A percentile compares a stretch with the other conserved stretches of the same genome.
These are phyloP conservation scores for Fagopyrum homotropicum DNA, from an alignment of 148 eudicot genomes.

Conservation along the genomic window DNA sequence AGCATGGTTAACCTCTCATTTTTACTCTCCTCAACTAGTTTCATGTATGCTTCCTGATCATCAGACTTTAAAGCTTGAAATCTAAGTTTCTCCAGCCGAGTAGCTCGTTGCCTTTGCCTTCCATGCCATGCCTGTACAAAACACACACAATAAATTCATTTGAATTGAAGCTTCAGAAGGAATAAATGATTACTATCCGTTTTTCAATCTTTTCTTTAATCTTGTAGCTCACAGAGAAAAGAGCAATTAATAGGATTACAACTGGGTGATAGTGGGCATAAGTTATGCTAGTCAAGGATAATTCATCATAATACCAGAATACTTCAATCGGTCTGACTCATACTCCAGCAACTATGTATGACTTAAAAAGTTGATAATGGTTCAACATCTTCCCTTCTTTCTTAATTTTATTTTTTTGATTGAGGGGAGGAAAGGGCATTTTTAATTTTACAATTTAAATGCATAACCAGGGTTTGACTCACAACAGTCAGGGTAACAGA, in stretches of 20 bases:
- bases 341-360: neutral
- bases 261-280: neutral
- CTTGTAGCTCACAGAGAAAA: neutral
- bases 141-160: neutral
- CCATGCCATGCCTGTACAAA: conserved; percentile 84
- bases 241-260: neutral
- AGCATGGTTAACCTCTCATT: conserved; percentile 91
- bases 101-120: conserved; percentile 92
- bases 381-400: neutral
- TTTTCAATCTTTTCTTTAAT: conserved; percentile 1
- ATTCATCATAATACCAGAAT: neutral
- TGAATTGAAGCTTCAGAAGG: neutral
- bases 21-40: conserved; percentile 98
- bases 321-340: neutral
- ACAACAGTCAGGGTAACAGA: neutral
- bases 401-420: neutral
- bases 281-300: neutral
- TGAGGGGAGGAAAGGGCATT: neutral
- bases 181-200: neutral
- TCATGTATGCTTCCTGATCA: conserved; percentile 95
- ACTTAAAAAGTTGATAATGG: neutral
- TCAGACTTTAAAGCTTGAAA: conserved; percentile 80
- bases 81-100: conserved; percentile 82
- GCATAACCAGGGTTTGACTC: neutral
- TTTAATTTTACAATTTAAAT: neutral